phyloP scores from a whole-genome alignment of 2,329 filamentous ascomycete species.

The Fusarium anthophilum region DNA sequence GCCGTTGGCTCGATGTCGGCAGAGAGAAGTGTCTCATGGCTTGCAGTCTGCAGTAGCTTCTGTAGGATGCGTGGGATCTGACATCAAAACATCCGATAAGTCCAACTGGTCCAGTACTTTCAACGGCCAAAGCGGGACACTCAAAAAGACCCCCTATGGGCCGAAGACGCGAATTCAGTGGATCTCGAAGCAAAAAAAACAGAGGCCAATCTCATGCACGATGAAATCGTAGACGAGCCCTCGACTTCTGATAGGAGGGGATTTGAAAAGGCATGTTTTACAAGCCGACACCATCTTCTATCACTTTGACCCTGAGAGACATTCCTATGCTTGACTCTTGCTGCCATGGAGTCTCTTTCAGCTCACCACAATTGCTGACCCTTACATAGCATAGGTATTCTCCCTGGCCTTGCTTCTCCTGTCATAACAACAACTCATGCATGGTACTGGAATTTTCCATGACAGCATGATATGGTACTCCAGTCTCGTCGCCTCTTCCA shows the following conservation, averaged over 20 bases:
- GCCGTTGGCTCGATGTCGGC: constrained; percentile 28
- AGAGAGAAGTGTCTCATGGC: constrained; percentile 31
- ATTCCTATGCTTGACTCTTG: constrained; percentile 29
- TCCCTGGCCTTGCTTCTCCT: neutral
- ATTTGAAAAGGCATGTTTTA: constrained; percentile 23
- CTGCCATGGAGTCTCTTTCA: constrained; percentile 1
- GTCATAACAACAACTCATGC: neutral
- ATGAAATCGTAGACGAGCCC: constrained; percentile 25
- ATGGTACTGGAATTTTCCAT: constrained; percentile 21
- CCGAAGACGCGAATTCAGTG: constrained; percentile 23
- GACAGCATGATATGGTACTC: constrained; percentile 10
- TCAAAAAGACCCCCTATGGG: constrained; percentile 4
- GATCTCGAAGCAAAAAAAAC: constrained; percentile 15
- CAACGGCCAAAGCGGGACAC: constrained; percentile 5
- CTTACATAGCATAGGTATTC: constrained; percentile 8
- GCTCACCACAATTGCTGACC: constrained; percentile 9
- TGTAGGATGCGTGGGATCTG: constrained; percentile 35
- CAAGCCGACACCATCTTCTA: constrained; percentile 30
- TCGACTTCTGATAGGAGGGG: constrained; percentile 32
- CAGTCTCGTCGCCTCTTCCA: constrained; percentile 17
- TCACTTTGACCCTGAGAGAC: constrained; percentile 27
- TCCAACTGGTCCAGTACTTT: constrained; percentile 31
- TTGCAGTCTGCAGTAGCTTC: constrained; percentile 29
- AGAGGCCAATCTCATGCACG: constrained; percentile 32
- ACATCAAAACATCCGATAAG: constrained; percentile 28